Evolutionary conservation across 1,284 basidiomycete genomes (phyloP).

Genomic region (Fomitopsis pinicola): DNA sequence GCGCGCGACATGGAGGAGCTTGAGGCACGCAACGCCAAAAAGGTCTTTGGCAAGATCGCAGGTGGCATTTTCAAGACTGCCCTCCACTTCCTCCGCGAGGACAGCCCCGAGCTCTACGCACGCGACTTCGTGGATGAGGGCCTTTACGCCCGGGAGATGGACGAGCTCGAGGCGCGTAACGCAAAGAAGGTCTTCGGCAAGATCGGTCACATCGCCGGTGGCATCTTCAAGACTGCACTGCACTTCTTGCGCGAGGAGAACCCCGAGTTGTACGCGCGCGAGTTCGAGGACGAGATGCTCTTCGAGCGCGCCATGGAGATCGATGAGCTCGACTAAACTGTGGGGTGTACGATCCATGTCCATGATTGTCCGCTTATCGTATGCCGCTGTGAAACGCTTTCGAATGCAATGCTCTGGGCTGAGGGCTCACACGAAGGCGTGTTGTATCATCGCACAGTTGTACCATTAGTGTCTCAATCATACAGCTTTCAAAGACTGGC

Average conservation of each 20-base stretch:
- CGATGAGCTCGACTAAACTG: not conserved
- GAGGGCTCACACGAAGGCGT: not conserved
- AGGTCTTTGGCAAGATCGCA: not conserved
- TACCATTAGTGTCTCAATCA: no score
- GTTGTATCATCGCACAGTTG: not conserved
- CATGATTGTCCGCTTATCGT: not conserved
- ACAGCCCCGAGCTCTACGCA: not conserved
- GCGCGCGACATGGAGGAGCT: not conserved
- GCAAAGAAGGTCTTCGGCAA: no score
- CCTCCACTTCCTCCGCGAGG: conserved; percentile 4
- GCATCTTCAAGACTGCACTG: not conserved
- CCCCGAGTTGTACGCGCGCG: not conserved
- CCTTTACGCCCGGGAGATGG: not conserved
- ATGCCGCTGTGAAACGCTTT: not conserved
- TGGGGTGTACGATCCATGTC: not conserved
- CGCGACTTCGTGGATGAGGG: conserved; percentile 3
- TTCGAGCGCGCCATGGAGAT: not conserved
- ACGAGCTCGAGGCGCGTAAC: not conserved
- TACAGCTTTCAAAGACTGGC: no score
- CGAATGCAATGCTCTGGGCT: not conserved
- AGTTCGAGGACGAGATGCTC: not conserved
- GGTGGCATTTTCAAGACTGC: not conserved
- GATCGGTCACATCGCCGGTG: not conserved
- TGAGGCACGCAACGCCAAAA: conserved; percentile 1
- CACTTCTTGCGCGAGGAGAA: conserved; percentile 2